Conservation (phyloP, 2,329 filamentous ascomycete species). For the Trichoderma breve region DNA sequence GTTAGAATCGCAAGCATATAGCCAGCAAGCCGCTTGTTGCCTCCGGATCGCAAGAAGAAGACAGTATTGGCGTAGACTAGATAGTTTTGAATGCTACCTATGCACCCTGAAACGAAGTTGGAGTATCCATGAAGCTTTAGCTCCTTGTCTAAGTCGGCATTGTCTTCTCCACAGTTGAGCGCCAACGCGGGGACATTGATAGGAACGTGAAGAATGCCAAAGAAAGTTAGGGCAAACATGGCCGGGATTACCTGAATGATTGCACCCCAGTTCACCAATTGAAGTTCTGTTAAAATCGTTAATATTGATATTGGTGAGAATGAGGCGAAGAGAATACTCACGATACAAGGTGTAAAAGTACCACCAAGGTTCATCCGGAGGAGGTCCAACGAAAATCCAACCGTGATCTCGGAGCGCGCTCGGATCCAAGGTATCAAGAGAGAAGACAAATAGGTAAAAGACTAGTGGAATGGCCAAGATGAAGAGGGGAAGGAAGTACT, state of each 20-base stretch:
- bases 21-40: constrained; percentile 81
- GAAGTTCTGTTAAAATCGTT: constrained; percentile 60
- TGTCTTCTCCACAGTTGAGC: constrained; percentile 86
- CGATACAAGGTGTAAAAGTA: constrained; percentile 96
- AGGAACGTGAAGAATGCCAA: constrained; percentile 92
- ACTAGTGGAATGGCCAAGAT: constrained; percentile 75
- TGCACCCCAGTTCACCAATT: constrained; percentile 77
- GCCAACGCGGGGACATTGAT: constrained; percentile 96
- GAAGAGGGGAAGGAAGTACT: constrained; percentile 82
- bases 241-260: constrained; percentile 83
- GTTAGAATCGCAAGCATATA: constrained; percentile 80
- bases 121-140: constrained; percentile 90
- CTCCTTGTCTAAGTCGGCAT: constrained; percentile 86
- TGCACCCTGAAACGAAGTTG: constrained; percentile 82
- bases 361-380: constrained; percentile 87
- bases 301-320: neutral
- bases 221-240: constrained; percentile 96
- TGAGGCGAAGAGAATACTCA: constrained; percentile 45
- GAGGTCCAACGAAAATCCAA: constrained; percentile 90
- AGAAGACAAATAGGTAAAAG: constrained; percentile 76
- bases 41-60: constrained; percentile 93
- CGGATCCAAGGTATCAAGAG: constrained; percentile 65
- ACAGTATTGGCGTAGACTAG: constrained; percentile 96
- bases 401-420: constrained; percentile 67
- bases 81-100: constrained; percentile 93